These are phyloP conservation scores for Wickerhamomyces subpelliculosus DNA, from an alignment of 805 yeast genomes.

Conservation along the genomic window DNA sequence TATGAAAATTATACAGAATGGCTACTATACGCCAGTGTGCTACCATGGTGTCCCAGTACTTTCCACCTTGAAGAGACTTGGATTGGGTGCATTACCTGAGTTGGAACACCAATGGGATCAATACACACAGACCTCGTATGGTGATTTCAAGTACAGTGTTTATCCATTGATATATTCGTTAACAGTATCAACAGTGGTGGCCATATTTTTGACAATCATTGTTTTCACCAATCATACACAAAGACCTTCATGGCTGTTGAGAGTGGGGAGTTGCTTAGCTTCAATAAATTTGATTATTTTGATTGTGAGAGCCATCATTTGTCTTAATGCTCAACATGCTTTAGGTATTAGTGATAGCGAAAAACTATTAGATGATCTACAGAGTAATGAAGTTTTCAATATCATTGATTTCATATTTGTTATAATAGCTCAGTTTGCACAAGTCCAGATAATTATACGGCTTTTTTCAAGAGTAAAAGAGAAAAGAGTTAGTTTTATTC, in stretches of 20 bases:
- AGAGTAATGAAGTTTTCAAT: constrained; percentile 38
- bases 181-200: constrained; percentile 57
- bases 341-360: constrained; percentile 33
- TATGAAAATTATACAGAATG: constrained; percentile 11
- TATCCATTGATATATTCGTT: constrained; percentile 58
- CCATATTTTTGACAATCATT: constrained; percentile 55
- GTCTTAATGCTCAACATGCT: constrained; percentile 41
- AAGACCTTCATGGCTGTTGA: constrained; percentile 48
- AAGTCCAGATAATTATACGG: constrained; percentile 65
- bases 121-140: constrained; percentile 31
- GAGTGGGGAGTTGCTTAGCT: constrained; percentile 43
- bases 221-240: constrained; percentile 60
- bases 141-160: constrained; percentile 46
- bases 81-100: constrained; percentile 32
- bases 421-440: constrained; percentile 53
- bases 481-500: constrained; percentile 50
- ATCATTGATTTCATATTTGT: constrained; percentile 53
- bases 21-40: constrained; percentile 27
- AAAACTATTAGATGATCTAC: constrained; percentile 36
- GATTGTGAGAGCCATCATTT: constrained; percentile 39
- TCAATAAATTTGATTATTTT: constrained; percentile 48
- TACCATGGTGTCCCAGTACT: constrained; percentile 26
- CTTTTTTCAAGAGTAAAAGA: constrained; percentile 63
- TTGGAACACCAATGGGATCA: constrained; percentile 42
- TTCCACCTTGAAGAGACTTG: constrained; percentile 24